phyloP scores from a whole-genome alignment of 2,329 filamentous ascomycete species.

The Colletotrichum somersetense region DNA sequence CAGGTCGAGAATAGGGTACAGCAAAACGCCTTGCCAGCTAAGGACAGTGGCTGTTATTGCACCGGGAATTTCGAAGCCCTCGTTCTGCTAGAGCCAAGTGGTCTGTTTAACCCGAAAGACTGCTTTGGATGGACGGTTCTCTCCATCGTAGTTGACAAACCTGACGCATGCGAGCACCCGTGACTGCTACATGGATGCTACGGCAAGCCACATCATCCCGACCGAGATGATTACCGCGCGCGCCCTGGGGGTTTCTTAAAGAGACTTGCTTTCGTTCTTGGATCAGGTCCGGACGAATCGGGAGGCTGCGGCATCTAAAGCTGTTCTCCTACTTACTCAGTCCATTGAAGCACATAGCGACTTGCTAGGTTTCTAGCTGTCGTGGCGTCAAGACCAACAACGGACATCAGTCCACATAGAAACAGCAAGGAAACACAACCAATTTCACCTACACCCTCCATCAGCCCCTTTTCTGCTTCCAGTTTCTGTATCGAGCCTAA shows the following conservation, averaged over 20 bases:
- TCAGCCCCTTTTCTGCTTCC: slow-evolving; percentile 8
- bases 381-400: neutral
- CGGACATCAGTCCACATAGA: slow-evolving; percentile 12
- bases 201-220: neutral
- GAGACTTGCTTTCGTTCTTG: neutral
- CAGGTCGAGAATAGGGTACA: neutral
- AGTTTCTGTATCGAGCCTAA: slow-evolving; percentile 8
- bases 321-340: neutral
- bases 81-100: neutral
- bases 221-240: neutral
- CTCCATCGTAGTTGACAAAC: neutral
- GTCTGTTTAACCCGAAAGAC: neutral
- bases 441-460: slow-evolving; percentile 13
- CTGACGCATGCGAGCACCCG: neutral
- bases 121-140: neutral
- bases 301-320: neutral
- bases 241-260: neutral
- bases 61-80: too few species aligned
- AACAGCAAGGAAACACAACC: slow-evolving; percentile 20
- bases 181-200: neutral
- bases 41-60: neutral
- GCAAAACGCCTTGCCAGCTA: neutral
- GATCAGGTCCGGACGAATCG: slow-evolving; percentile 16
- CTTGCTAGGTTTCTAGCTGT: neutral
- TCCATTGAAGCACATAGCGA: neutral